These are phyloP conservation scores for Boletus subcaerulescens DNA, from an alignment of 768 basidiomycete species.

Conservation along the genomic window DNA sequence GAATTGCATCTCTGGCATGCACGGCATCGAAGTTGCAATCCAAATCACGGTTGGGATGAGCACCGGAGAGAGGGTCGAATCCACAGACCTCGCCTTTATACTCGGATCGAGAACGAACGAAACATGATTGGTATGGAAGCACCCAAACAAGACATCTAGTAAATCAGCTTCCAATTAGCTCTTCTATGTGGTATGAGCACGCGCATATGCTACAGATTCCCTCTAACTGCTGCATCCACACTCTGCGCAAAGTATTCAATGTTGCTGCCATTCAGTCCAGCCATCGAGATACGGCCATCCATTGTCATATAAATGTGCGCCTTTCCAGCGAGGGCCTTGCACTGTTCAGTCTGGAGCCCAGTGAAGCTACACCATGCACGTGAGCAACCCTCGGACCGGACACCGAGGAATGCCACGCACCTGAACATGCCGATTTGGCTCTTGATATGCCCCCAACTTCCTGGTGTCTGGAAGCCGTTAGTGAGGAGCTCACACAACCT, in stretches of 20 bases:
- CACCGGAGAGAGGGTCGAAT: neutral
- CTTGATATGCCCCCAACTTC: slow-evolving; percentile 93
- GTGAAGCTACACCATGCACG: slow-evolving; percentile 60
- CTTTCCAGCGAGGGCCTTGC: slow-evolving; percentile 78
- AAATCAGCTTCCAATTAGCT: slow-evolving; percentile 15
- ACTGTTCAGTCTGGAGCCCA: slow-evolving; percentile 75
- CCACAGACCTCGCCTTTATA: slow-evolving; percentile 22
- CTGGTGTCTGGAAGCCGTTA: slow-evolving; percentile 82
- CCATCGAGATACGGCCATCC: slow-evolving; percentile 93
- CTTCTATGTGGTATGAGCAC: slow-evolving; percentile 25
- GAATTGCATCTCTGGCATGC: slow-evolving; percentile 15
- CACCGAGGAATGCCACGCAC: slow-evolving; percentile 40
- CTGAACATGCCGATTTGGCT: slow-evolving; percentile 98
- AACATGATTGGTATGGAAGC: slow-evolving; percentile 24
- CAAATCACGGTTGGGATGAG: neutral
- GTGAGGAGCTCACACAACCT: slow-evolving; percentile 75
- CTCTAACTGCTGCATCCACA: slow-evolving; percentile 80
- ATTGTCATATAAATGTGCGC: slow-evolving; percentile 94
- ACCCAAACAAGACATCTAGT: slow-evolving; percentile 15
- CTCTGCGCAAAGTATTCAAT: slow-evolving; percentile 88
- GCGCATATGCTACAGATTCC: slow-evolving; percentile 50
- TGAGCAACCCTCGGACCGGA: neutral
- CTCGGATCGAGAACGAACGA: slow-evolving; percentile 10
- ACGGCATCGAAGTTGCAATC: slow-evolving; percentile 22
- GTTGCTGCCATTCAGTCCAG: slow-evolving; percentile 80